Conservation (phyloP, 192 early-diverging fungal genomes). For the Geranomyces michiganensis region DNA sequence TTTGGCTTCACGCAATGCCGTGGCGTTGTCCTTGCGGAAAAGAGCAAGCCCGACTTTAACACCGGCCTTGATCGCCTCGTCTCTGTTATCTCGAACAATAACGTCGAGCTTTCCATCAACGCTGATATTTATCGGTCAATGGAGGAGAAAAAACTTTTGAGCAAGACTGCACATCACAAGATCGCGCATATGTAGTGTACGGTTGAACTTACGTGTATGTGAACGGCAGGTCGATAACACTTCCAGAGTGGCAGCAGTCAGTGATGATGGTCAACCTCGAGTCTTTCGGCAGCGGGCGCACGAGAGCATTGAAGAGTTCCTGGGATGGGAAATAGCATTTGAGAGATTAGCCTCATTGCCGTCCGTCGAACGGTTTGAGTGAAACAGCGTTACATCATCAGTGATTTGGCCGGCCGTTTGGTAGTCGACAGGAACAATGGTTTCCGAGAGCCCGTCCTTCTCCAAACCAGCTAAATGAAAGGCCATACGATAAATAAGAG, state of each 20-base stretch:
- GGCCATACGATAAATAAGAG: neutral
- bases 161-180: neutral
- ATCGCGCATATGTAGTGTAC: neutral
- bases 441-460: constrained; percentile 48
- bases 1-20: constrained; percentile 34
- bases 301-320: constrained; percentile 43
- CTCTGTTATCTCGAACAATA: constrained; percentile 38
- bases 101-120: constrained; percentile 47
- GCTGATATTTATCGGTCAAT: neutral
- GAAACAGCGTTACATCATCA: constrained; percentile 41
- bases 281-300: constrained; percentile 42
- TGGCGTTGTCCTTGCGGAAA: constrained; percentile 38
- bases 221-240: constrained; percentile 52
- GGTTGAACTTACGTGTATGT: constrained; percentile 48
- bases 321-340: neutral
- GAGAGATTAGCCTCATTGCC: neutral
- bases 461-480: constrained; percentile 40
- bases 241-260: constrained; percentile 59
- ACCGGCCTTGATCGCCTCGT: constrained; percentile 39
- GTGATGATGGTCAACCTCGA: constrained; percentile 46
- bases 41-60: constrained; percentile 41
- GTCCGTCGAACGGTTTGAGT: neutral
- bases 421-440: constrained; percentile 56
- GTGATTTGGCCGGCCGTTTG: constrained; percentile 43
- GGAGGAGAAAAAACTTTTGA: neutral